Percentiles rank a stretch among this genome's conserved stretches.
These are phyloP conservation scores for Phialophora verrucosa DNA, from an alignment of 2,329 filamentous ascomycete species.

Conservation along the genomic window DNA sequence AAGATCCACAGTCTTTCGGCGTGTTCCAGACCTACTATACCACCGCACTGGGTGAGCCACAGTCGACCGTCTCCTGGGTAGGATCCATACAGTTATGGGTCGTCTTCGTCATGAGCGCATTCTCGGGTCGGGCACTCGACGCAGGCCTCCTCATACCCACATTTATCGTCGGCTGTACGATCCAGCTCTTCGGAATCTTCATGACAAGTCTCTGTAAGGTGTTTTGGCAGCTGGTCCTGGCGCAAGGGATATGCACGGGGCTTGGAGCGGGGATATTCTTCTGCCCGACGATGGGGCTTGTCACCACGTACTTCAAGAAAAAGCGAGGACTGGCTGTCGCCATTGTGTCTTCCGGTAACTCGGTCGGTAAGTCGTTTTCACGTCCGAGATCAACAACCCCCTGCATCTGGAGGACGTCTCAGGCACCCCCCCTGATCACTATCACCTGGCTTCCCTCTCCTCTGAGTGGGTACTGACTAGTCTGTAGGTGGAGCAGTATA, in stretches of 20 bases:
- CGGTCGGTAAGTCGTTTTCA: background rate
- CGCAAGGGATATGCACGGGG: slow-evolving; percentile 64
- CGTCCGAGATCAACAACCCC: background rate
- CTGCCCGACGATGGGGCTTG: slow-evolving; percentile 59
- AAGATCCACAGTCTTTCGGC: slow-evolving; percentile 53
- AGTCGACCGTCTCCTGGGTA: slow-evolving; percentile 60
- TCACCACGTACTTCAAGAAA: slow-evolving; percentile 66
- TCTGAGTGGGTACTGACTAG: background rate
- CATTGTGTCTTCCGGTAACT: slow-evolving; percentile 64
- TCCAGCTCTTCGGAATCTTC: slow-evolving; percentile 57
- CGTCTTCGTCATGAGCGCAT: slow-evolving; percentile 58
- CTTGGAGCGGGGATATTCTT: slow-evolving; percentile 63
- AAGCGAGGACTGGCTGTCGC: slow-evolving; percentile 66
- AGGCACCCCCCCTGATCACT: background rate
- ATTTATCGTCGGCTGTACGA: slow-evolving; percentile 50
- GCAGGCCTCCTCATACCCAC: slow-evolving; percentile 57
- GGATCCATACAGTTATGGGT: slow-evolving; percentile 58
- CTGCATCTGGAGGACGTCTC: background rate
- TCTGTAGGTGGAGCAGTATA: slow-evolving; percentile 68
- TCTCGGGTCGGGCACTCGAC: slow-evolving; percentile 59
- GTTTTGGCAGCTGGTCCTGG: slow-evolving; percentile 58
- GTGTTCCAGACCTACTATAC: slow-evolving; percentile 62
- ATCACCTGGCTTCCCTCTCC: background rate
- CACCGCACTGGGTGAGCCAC: slow-evolving; percentile 47
- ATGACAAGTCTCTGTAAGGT: slow-evolving; percentile 56